Base-by-base conservation (phyloP, 768 basidiomycete genomes). In the Agaricus blazei region DNA sequence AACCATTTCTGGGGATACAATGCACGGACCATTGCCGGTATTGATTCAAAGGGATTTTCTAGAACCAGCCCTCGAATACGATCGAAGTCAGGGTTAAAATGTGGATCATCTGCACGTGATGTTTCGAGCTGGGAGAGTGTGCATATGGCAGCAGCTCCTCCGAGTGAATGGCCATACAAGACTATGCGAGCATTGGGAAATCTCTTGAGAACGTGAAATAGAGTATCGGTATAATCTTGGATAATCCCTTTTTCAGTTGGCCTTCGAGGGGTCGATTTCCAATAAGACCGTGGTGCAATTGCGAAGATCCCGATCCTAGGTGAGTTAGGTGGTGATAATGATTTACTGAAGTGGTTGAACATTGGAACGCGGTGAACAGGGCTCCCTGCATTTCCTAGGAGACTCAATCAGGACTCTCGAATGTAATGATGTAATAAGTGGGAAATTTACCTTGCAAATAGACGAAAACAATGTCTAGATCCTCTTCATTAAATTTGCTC, bases 371-470 rank as follows among this genome's bases (percentile, higher is more conserved):
- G 74, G 12, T 70, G 67, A 2, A 80, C 63, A 0, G 79, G 78
- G 37, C 76, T 79, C 1, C 78, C 78, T 3, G 79, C 76, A 56
- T 81, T 81, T n/a, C 77, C 78, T 73, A 71, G 7, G 65, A 61
- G 50, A 71, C 11, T 62, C 57, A 37, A 28, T 42, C 24, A 34
- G 3, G 34, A 34, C 40, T 41, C 36, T 14, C 26, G 38, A 19
- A 41, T 9, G 26, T 12, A 14, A 19, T 4, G 15, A 31, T 26
- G 31, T 51, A 42, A 7, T 8, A 34, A 19, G 19, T n/a, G 23
- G 2, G 14, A 15, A 44, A 55, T 57, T 11, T 44, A 43, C 67
- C 67, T 63, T 68, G 67, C 19, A 67, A 54, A 36, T 68, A 68
- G 0, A 67, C 37, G 12, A 68, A 14, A 4, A 65, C 57, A 1